Base-by-base conservation (phyloP, 2,329 filamentous ascomycete genomes). In the Pestalotiopsis fici region DNA sequence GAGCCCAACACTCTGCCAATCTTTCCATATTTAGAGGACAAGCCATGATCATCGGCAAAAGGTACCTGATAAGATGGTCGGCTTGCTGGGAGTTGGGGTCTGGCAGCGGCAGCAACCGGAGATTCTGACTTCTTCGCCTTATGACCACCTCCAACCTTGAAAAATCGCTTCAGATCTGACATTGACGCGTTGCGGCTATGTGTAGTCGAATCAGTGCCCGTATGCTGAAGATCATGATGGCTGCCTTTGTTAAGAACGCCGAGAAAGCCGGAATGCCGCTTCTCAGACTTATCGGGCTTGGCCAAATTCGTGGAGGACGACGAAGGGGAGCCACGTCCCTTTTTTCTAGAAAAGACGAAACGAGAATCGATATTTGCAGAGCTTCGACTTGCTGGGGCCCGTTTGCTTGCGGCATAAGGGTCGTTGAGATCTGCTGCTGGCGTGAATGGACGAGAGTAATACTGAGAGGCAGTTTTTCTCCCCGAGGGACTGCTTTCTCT, bases 81-180 rank as follows among this genome's bases (percentile, higher is more conserved):
- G 27, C 78, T 76, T 5, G 83, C 78, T 4, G 83, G 82, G 1
- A 83, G 86, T 73, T 83, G 87, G 4, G 78, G 79, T 4, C 84
- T 83, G 1, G 85, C 82, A 67, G 83, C 83, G 18, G 88, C 85
- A 7, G 87, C 83, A 47, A 87, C 87, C 6, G 90, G 90, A 1
- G 90, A 90, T 11, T 85, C 82, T 3, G 91, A 86, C 35, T 92
- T 88, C 71, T 92, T 94, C 67, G 90, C 86, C 76, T 93, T 94
- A 72, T 87, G 82, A 71, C 90, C 86, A 2, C 88, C 87, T 64
- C 91, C 88, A 69, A 94, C 90, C 79, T 91, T 96, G 84, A 99
- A 97, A 78, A 99, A 99, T n/a, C 96, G 88, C 82, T 97, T 98
- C 69, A 99, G 81, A 74, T 98, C 95, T 3, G 93, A 91, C 92